phyloP scores from a whole-genome alignment of 164 flowering plant genomes.

The Macadamia integrifolia region DNA sequence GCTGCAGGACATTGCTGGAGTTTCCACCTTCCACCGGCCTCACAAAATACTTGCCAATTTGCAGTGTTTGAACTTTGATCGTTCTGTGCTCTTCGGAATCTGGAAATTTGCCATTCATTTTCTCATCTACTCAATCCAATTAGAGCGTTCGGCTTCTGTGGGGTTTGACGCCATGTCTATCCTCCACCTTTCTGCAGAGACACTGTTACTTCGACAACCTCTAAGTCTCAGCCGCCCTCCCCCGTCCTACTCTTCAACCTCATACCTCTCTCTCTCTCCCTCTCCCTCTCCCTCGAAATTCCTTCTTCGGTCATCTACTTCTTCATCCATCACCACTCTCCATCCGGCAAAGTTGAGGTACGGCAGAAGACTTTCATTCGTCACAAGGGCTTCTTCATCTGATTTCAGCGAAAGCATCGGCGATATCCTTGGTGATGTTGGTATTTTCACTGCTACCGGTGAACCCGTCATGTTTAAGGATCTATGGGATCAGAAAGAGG shows the following conservation, averaged over 20 bases:
- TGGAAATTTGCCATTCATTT: neutral
- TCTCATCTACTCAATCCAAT: neutral
- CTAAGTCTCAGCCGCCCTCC: constrained; percentile 2
- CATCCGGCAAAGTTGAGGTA: constrained; percentile 16
- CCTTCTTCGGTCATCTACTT: constrained; percentile 7
- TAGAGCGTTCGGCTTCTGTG: too few species aligned
- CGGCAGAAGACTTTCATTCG: neutral
- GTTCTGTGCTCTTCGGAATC: neutral
- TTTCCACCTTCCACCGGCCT: neutral
- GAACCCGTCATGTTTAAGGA: constrained; percentile 55
- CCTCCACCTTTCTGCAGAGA: constrained; percentile 1
- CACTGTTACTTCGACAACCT: constrained; percentile 1
- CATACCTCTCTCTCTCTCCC: constrained; percentile 6
- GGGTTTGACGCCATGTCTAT: constrained; percentile 6
- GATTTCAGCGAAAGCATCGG: constrained; percentile 13
- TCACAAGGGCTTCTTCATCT: constrained; percentile 12
- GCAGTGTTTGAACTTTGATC: neutral
- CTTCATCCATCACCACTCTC: constrained; percentile 3
- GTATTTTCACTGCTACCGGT: constrained; percentile 62
- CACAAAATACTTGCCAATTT: neutral
- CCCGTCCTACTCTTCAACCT: neutral
- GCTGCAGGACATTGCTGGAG: neutral
- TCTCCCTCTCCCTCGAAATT: constrained; percentile 20
- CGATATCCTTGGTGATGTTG: constrained; percentile 47
- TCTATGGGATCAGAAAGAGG: constrained; percentile 83